phyloP scores from a whole-genome alignment of 148 eudicot genomes.

The Camellia japonica region DNA sequence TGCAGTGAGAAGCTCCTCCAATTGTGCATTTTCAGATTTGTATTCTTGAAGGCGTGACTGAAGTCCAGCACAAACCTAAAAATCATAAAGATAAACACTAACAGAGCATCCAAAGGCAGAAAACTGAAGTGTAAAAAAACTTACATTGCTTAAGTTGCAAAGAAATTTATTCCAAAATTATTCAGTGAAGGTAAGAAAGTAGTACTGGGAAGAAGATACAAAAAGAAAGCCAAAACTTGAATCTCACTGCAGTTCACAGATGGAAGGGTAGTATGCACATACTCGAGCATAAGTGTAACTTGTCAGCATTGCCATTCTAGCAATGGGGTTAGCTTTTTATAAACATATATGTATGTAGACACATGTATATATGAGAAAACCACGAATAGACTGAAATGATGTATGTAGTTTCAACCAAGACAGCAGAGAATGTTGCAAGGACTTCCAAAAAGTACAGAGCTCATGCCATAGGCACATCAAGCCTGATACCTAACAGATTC shows the following conservation, averaged over 20 bases:
- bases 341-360: neutral
- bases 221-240: neutral
- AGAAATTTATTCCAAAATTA: neutral
- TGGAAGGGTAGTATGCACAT: neutral
- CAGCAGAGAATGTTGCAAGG: neutral
- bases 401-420: neutral
- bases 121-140: neutral
- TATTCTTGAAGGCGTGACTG: conserved; percentile 97
- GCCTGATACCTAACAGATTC: neutral
- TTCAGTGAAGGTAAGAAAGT: neutral
- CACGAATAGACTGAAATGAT: neutral
- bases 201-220: neutral
- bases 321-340: neutral
- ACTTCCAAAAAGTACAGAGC: neutral
- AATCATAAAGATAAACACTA: conserved; percentile 21
- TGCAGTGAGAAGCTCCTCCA: conserved; percentile 90
- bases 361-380: neutral
- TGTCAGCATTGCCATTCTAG: neutral
- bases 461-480: neutral
- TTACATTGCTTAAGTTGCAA: neutral
- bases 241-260: too few relatives aligned
- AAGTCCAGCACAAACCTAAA: conserved; percentile 99
- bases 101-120: neutral
- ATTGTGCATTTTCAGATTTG: conserved; percentile 95
- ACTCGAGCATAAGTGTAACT: neutral